Evolutionary conservation across 805 yeast species (phyloP), one percentile per base, ranked within the genome.

Genomic region (Myxozyma melibiosi): DNA sequence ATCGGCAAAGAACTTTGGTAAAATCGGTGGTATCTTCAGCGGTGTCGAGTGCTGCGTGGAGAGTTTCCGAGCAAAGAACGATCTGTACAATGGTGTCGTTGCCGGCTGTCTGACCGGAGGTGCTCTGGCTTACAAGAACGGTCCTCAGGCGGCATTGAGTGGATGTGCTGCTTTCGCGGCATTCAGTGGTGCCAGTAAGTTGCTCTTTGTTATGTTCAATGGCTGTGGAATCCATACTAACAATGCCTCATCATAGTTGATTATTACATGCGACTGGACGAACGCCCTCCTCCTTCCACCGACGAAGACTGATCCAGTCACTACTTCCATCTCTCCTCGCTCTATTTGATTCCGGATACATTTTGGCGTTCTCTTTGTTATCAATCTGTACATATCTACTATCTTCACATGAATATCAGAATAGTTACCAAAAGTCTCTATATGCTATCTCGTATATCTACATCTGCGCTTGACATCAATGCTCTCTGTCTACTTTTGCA

Each of bases 151-250:
- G 28, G 94, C 96, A 0, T 66, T 84, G 25, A 71, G 91, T 57
- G 99, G 99, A 0, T 94, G 98, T 78, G 97, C 95, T 27, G 99
- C 97, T 7, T 94, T 94, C 76, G 97, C 98, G 2, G 96, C 94
- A 6, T 94, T 94, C 71, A 86, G 96, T 54, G 84, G 90, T 3
- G 96, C 96, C 5, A 83, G 65, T 61, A 51, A 18, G 63, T 55
- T 27, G 9, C 13, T 50, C 14, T 37, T 48, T n/a, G 22, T 35
- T n/a, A 43, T 33, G 13, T 22, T 3, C 39, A 0, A 33, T 18
- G 7, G 25, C 34, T n/a, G 11, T 14, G 8, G 35, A 20, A 27
- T 14, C 6, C 24, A 28, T 74, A 4, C 68, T 52, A 22, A n/a
- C 9, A 7, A 3, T 31, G 25, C 16, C 16, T 31, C 28, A 20